Evolutionary conservation across 768 basidiomycete species (phyloP).

Genomic region (Lyophyllum atratum): DNA sequence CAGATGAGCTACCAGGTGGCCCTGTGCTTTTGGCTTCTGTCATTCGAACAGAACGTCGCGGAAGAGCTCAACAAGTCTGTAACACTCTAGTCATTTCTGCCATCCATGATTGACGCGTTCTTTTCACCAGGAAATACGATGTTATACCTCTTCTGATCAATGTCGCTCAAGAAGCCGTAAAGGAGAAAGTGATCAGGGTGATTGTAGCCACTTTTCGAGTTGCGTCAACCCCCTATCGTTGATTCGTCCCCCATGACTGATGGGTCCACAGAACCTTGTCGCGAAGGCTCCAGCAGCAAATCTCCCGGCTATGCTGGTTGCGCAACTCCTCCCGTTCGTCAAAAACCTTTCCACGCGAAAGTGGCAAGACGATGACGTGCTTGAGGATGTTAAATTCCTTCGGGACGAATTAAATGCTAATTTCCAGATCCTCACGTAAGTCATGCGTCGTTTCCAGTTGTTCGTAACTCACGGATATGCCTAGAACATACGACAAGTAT

Average conservation of each 20-base stretch:
- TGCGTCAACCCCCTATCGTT: slow-evolving; percentile 5
- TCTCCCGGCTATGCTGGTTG: slow-evolving; percentile 90
- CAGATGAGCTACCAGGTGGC: slow-evolving; percentile 96
- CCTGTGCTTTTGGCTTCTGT: slow-evolving; percentile 92
- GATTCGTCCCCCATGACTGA: slow-evolving; percentile 11
- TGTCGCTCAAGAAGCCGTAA: slow-evolving; percentile 86
- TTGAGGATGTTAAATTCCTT: slow-evolving; percentile 89
- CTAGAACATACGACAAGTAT: slow-evolving; percentile 95
- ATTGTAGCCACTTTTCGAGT: slow-evolving; percentile 91
- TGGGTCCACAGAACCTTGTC: slow-evolving; percentile 75
- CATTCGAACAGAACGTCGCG: slow-evolving; percentile 86
- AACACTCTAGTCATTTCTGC: neutral
- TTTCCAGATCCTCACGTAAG: slow-evolving; percentile 90
- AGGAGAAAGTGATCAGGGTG: slow-evolving; percentile 96
- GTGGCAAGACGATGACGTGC: slow-evolving; percentile 93
- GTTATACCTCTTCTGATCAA: slow-evolving; percentile 83
- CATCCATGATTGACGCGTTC: neutral
- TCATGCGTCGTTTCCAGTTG: slow-evolving; percentile 3
- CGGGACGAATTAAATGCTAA: slow-evolving; percentile 82
- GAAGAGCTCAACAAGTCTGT: slow-evolving; percentile 85
- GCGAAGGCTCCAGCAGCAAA: slow-evolving; percentile 85
- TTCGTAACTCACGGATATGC: neutral
- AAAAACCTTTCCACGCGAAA: slow-evolving; percentile 84
- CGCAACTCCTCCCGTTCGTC: slow-evolving; percentile 82
- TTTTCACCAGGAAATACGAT: slow-evolving; percentile 72